Conservation (phyloP, 768 basidiomycete genomes). For the Serpula lacrymans region DNA sequence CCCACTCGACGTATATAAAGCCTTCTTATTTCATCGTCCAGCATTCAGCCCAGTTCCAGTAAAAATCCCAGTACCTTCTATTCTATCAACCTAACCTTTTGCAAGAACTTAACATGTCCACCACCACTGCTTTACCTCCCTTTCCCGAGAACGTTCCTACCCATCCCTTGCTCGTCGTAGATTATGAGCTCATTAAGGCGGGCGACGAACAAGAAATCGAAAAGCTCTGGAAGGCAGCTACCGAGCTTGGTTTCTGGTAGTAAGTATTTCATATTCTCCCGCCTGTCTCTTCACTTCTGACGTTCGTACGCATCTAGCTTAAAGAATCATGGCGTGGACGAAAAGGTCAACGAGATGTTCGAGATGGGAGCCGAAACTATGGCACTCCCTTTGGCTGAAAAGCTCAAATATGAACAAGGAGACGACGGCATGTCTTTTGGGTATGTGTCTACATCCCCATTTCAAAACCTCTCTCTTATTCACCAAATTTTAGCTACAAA, state of each 20-base stretch:
- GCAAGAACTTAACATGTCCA: no score
- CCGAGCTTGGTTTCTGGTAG: constrained; percentile 67
- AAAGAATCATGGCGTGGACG: constrained; percentile 53
- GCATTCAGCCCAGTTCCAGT: no score
- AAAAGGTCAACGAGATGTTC: constrained; percentile 50
- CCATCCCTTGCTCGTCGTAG: constrained; percentile 53
- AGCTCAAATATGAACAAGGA: constrained; percentile 57
- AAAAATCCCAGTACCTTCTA: no score
- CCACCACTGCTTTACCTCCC: constrained; percentile 27
- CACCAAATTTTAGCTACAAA: constrained; percentile 25
- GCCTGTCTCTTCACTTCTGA: not conserved
- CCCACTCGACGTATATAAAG: no score
- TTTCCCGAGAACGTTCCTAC: constrained; percentile 53
- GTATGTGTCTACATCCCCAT: constrained; percentile 14
- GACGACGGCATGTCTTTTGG: constrained; percentile 41
- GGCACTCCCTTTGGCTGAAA: constrained; percentile 51
- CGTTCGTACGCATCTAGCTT: constrained; percentile 30
- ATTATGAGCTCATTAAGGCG: constrained; percentile 45
- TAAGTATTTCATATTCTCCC: constrained; percentile 34
- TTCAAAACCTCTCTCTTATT: not conserved
- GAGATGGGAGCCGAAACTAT: constrained; percentile 53
- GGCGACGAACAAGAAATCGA: constrained; percentile 43
- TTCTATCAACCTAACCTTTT: no score
- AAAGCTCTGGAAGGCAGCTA: constrained; percentile 54
- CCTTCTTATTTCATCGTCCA: no score